Evolutionary conservation across 2,329 filamentous ascomycete genomes (phyloP).

Genomic region (Apiospora rasikravindrae): DNA sequence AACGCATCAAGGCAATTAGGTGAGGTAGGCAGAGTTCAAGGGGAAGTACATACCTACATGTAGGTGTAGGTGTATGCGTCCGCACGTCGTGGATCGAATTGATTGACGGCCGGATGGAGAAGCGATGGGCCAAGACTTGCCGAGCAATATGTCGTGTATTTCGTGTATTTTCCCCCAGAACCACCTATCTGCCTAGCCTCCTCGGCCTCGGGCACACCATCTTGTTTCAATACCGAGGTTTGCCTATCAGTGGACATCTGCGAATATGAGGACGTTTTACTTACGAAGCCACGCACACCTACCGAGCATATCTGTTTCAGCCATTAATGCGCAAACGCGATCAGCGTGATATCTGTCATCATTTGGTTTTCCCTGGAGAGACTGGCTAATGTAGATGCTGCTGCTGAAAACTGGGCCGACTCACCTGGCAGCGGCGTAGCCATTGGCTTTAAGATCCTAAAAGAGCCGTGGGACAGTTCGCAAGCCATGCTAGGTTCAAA

Average conservation of each 20-base stretch:
- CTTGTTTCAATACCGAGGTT: not conserved
- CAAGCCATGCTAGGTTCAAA: not conserved
- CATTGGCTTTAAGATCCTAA: not conserved
- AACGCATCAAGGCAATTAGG: not conserved
- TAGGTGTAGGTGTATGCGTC: not conserved
- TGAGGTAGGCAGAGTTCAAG: not conserved
- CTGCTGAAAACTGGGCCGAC: not conserved
- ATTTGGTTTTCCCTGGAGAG: not conserved
- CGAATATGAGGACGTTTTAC: slow-evolving; percentile 3
- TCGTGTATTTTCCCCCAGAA: not conserved
- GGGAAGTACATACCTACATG: not conserved
- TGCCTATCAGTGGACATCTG: slow-evolving; percentile 9
- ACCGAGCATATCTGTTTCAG: not conserved
- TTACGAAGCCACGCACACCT: not conserved
- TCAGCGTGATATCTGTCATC: not conserved
- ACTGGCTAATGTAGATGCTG: not conserved
- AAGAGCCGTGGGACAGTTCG: too few species aligned
- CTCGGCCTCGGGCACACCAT: not conserved
- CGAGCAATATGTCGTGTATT: slow-evolving; percentile 1
- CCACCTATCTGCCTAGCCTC: not conserved
- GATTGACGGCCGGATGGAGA: not conserved
- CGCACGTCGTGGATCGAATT: not conserved
- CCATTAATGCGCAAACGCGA: not conserved
- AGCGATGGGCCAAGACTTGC: slow-evolving; percentile 2
- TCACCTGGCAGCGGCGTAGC: not conserved